Conservation (phyloP, 768 basidiomycete species). For the Tricholoma terreum region DNA sequence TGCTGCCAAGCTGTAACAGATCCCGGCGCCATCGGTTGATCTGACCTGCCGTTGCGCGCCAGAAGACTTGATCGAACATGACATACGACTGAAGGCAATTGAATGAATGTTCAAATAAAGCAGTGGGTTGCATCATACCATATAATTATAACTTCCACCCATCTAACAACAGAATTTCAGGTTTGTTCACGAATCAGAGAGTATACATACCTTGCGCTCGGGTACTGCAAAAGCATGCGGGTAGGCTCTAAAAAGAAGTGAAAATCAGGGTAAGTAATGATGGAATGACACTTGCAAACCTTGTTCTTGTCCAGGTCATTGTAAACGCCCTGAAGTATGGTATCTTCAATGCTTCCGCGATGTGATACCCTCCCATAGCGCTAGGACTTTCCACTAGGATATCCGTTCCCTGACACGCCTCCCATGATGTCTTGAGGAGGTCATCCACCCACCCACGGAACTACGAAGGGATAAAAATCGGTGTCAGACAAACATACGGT, state of each 20-base stretch:
- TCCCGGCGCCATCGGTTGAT: slow-evolving; percentile 92
- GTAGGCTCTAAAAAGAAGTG: slow-evolving; percentile 62
- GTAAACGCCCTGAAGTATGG: slow-evolving; percentile 97
- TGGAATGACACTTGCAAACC: slow-evolving; percentile 36
- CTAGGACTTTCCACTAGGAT: slow-evolving; percentile 93
- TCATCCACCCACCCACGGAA: slow-evolving; percentile 99
- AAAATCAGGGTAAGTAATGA: slow-evolving; percentile 1
- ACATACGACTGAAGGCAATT: slow-evolving; percentile 68
- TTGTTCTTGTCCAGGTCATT: slow-evolving; percentile 96
- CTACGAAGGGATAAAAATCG: slow-evolving; percentile 34
- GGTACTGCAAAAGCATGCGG: slow-evolving; percentile 98
- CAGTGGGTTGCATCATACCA: slow-evolving; percentile 51
- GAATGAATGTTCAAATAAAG: slow-evolving; percentile 5
- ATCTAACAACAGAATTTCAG: slow-evolving; percentile 50
- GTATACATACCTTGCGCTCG: slow-evolving; percentile 69
- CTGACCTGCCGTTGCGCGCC: slow-evolving; percentile 91
- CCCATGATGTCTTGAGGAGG: slow-evolving; percentile 91
- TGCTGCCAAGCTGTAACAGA: slow-evolving; percentile 68
- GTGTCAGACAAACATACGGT: not conserved
- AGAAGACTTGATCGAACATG: slow-evolving; percentile 98
- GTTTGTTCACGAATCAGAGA: not conserved
- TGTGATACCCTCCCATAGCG: slow-evolving; percentile 96
- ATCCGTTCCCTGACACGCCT: slow-evolving; percentile 93
- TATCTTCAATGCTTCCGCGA: slow-evolving; percentile 90
- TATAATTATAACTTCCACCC: slow-evolving; percentile 98